A percentile compares a stretch with the other conserved stretches of the same genome.
Conservation (phyloP, 352 stramenopile species). For the Pythium vanterpoolii region DNA sequence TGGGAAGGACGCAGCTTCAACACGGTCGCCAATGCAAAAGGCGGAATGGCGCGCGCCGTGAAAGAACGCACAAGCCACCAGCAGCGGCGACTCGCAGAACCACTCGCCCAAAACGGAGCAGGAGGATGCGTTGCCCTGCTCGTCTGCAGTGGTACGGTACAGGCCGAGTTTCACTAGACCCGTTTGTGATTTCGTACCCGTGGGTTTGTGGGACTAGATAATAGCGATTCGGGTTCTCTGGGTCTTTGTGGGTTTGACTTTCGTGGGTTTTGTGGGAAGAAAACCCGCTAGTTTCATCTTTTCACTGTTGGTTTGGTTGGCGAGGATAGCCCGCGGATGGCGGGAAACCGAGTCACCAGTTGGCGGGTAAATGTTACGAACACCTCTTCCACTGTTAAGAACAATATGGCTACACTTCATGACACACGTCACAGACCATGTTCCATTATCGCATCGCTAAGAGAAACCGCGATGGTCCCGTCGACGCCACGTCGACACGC, state of each 20-base stretch:
- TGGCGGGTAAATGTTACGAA: constrained; percentile 13
- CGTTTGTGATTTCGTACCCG: neutral
- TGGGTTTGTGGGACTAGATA: neutral
- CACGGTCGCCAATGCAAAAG: constrained; percentile 19
- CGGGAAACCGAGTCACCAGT: constrained; percentile 11
- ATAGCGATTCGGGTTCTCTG: neutral
- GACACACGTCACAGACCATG: neutral
- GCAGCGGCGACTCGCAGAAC: constrained; percentile 4
- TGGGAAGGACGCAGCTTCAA: constrained; percentile 17
- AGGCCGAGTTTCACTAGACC: neutral
- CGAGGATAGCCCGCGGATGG: constrained; percentile 14
- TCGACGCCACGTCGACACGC: too few species aligned
- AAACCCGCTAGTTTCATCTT: neutral
- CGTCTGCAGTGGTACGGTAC: constrained; percentile 20
- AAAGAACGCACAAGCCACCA: neutral
- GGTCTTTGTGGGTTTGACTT: neutral
- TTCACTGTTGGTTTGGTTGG: constrained; percentile 12
- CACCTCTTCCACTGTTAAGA: constrained; percentile 7
- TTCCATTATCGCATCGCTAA: constrained; percentile 3
- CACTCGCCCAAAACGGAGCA: neutral
- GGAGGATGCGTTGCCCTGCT: constrained; percentile 11
- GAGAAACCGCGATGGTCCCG: too few species aligned
- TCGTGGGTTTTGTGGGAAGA: constrained; percentile 6
- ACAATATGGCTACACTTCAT: constrained; percentile 24
- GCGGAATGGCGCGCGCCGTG: constrained; percentile 12